Conservation (phyloP, 2,329 filamentous ascomycete species). For the Immersiporthe knoxdaviesiana region DNA sequence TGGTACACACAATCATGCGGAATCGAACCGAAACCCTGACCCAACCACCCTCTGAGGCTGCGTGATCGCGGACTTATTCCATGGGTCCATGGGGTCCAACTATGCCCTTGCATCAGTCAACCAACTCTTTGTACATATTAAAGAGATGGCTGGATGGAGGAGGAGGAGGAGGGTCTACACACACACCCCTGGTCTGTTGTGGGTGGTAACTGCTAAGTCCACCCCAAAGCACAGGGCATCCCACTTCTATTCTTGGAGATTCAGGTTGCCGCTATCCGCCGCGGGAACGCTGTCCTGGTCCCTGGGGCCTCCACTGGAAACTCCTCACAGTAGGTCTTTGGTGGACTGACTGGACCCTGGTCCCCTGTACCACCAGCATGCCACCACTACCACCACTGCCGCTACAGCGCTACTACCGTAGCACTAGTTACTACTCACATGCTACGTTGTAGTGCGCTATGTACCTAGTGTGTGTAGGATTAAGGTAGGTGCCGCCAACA, state of each 20-base stretch:
- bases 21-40: background rate
- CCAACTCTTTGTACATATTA: too few relatives aligned
- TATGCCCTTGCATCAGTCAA: background rate
- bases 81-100: background rate
- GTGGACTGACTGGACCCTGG: too few relatives aligned
- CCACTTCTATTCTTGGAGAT: slow-evolving; percentile 17
- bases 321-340: background rate
- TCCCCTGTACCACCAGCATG: background rate
- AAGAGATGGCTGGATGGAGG: background rate
- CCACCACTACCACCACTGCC: background rate
- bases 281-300: slow-evolving; percentile 13
- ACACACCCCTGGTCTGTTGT: background rate
- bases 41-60: background rate
- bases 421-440: background rate
- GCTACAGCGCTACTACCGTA: background rate
- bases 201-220: too few relatives aligned
- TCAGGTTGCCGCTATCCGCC: slow-evolving; percentile 16
- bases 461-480: background rate
- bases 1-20: background rate
- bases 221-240: slow-evolving; percentile 10
- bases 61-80: slow-evolving; percentile 2
- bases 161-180: too few relatives aligned
- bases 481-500: background rate
- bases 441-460: background rate
- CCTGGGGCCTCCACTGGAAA: background rate